Evolutionary conservation across 148 eudicot species (phyloP), one percentile per base, ranked within the genome.

Genomic region (Camellia sinensis): DNA sequence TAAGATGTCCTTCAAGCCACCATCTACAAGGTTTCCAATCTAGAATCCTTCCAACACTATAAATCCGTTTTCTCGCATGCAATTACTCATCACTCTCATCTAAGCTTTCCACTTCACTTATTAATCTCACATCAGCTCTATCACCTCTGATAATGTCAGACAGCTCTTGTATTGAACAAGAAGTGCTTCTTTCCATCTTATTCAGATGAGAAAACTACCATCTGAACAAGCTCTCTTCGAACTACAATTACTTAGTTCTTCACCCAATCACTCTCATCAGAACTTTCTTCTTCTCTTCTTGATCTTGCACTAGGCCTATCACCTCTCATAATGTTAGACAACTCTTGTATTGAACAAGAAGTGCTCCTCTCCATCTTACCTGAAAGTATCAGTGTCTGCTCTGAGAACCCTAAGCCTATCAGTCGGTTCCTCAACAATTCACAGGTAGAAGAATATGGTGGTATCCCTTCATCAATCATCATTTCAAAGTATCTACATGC

Each of bases 381-480:
- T 22, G 90, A 94, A 79, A 92, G 80, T 63, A 86, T 83, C 18
- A 85, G 89, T 43, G 77, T 81, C 64, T 76, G 80, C 57, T 85
- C 90, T 57, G 89, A 59, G 65, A 87, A 75, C 3, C 91, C 98
- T 54, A 83, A 80, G 56, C 94, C 92, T 29, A 89, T 60, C 3
- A 94, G 86, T 70, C 89, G 86, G 52, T 92, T 92, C 83, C 93
- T 90, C 87, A 92, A 84, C 77, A 84, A 6, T 59, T 87, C 94
- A 67, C 89, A 85, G 7, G 98, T 94, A 3, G 89, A 79, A 73
- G 82, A 19, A 66, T 89, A 92, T 41, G 94, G 98, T 6, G 98
- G 97, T 69, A 94, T 81, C 73, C 98, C 97, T 83, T 94, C 97
- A 82, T 94, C 98, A 76, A 94, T 84, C 98, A 94, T 94, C 75